phyloP scores from a whole-genome alignment of 2,329 filamentous ascomycete genomes.

The Fusarium subtropicale region DNA sequence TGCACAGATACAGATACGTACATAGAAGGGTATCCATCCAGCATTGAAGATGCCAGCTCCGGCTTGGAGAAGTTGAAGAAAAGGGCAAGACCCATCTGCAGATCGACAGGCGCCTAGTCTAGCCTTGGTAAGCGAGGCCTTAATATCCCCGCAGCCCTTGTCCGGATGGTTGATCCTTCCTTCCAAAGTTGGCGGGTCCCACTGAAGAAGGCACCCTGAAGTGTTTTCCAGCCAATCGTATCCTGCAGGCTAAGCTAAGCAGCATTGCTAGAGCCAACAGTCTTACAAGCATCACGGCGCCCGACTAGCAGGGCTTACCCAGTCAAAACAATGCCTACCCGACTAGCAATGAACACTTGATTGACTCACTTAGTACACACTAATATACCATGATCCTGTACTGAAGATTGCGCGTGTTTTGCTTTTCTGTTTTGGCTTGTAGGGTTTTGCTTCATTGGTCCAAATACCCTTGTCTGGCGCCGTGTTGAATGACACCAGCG shows the following conservation, averaged over 20 bases:
- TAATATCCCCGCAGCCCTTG: not conserved
- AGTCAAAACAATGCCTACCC: not conserved
- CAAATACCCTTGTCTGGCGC: slow-evolving; percentile 3
- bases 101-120: slow-evolving; percentile 2
- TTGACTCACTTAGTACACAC: not conserved
- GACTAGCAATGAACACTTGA: not conserved
- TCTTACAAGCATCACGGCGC: slow-evolving; percentile 26
- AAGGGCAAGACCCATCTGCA: not conserved
- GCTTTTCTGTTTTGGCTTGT: slow-evolving; percentile 9
- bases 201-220: slow-evolving; percentile 12
- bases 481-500: slow-evolving; percentile 15
- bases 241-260: not conserved
- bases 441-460: slow-evolving; percentile 4
- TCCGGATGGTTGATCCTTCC: not conserved
- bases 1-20: not conserved
- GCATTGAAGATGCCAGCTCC: not conserved
- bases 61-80: not conserved
- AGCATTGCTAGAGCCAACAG: slow-evolving; percentile 23
- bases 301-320: slow-evolving; percentile 5
- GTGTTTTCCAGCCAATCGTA: not conserved
- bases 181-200: not conserved
- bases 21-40: not conserved
- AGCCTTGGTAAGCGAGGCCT: slow-evolving; percentile 3
- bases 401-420: not conserved
- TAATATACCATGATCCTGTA: not conserved